Percentiles rank a stretch among this genome's conserved stretches.
Conservation (phyloP, 164 flowering plant species). For the Taxillus chinensis region DNA sequence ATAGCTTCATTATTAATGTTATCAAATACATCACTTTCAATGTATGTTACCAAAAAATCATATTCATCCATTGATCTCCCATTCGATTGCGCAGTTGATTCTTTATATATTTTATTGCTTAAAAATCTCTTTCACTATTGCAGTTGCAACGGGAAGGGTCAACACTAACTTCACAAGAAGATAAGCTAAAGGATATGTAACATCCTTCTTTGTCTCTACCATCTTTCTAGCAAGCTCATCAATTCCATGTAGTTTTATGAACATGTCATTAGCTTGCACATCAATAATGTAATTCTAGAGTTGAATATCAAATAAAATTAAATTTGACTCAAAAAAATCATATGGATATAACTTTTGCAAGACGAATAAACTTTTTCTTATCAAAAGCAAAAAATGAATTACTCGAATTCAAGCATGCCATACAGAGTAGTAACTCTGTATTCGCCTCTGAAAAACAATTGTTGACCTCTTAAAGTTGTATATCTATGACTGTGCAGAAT, state of each 20-base stretch:
- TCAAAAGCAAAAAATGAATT: not conserved
- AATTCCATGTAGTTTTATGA: not conserved
- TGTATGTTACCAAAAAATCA: not conserved
- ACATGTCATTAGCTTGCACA: not conserved
- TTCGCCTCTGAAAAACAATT: not conserved
- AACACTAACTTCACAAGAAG: not conserved
- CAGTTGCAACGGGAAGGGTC: not conserved
- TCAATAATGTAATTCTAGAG: conserved; percentile 1
- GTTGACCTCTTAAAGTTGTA: not conserved
- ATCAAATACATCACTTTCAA: not conserved
- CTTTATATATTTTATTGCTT: not conserved
- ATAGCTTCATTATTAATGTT: not conserved
- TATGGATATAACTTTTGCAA: not conserved
- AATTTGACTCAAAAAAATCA: not conserved
- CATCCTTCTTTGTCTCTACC: not conserved
- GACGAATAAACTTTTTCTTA: not conserved
- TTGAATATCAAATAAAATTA: not conserved
- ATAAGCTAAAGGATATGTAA: not conserved
- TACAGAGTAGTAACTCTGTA: not conserved
- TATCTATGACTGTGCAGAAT: not conserved
- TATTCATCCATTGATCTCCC: not conserved
- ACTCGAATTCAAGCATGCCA: not conserved
- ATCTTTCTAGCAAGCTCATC: too few relatives aligned
- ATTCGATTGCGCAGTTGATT: not conserved
- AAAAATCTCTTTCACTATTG: not conserved